phyloP scores from a whole-genome alignment of 805 yeast genomes.

The Lipomyces orientalis region DNA sequence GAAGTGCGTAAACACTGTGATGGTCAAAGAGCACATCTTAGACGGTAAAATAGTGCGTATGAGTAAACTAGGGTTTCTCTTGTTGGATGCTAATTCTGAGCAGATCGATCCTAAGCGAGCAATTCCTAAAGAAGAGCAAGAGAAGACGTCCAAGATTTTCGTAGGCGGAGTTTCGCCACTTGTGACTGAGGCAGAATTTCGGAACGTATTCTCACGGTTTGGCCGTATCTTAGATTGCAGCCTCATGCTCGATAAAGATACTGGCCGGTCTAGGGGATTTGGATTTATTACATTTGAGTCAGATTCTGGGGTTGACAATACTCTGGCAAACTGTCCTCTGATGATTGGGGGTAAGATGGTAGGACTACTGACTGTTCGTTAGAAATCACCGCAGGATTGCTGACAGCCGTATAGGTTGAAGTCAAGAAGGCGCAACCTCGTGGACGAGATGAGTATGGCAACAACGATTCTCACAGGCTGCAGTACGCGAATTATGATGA shows the following conservation, averaged over 20 bases:
- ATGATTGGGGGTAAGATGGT: constrained; percentile 77
- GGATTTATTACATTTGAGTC: constrained; percentile 96
- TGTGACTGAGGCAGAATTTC: constrained; percentile 89
- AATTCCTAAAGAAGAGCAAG: constrained; percentile 96
- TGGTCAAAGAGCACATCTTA: constrained; percentile 81
- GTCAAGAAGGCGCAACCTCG: constrained; percentile 54
- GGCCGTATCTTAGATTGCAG: constrained; percentile 95
- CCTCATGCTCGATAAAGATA: constrained; percentile 94
- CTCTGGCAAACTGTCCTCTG: constrained; percentile 78
- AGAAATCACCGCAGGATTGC: neutral
- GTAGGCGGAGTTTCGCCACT: constrained; percentile 97
- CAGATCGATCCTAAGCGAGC: constrained; percentile 94
- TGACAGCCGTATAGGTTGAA: constrained; percentile 40
- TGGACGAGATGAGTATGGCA: constrained; percentile 26
- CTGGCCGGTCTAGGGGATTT: constrained; percentile 95
- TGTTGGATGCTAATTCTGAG: neutral
- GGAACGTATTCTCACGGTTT: constrained; percentile 80
- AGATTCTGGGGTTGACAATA: constrained; percentile 90
- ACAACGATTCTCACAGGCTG: neutral
- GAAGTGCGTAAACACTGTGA: constrained; percentile 82
- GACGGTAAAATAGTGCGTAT: constrained; percentile 76
- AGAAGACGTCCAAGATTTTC: constrained; percentile 92
- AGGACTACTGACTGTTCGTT: neutral
- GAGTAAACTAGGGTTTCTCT: neutral
- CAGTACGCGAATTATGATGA: constrained; percentile 32